These are phyloP conservation scores for Kwoniella dejecticola DNA, from an alignment of 768 basidiomycete species.

Conservation along the genomic window DNA sequence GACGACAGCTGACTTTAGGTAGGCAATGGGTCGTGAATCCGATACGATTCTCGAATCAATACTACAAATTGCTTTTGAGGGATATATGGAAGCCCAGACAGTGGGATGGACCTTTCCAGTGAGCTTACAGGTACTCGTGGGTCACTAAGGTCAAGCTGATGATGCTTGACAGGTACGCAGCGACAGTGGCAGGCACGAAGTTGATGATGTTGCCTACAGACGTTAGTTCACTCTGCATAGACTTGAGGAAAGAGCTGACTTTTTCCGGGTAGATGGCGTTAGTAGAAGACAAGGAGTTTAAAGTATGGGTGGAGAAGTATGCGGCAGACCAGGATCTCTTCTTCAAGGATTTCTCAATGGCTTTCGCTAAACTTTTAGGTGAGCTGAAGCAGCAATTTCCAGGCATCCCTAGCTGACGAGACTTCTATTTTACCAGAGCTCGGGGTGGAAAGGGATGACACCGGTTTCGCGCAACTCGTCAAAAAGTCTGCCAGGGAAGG, in stretches of 20 bases:
- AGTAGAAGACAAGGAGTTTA: slow-evolving; percentile 51
- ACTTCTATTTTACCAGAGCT: slow-evolving; percentile 39
- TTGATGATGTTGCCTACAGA: slow-evolving; percentile 57
- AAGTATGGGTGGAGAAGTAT: slow-evolving; percentile 54
- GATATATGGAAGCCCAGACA: slow-evolving; percentile 52
- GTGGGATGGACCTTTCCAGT: slow-evolving; percentile 57
- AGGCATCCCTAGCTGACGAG: neutral
- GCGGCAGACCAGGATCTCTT: slow-evolving; percentile 54
- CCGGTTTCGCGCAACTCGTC: slow-evolving; percentile 53
- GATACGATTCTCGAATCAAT: slow-evolving; percentile 56
- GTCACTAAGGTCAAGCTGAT: slow-evolving; percentile 4
- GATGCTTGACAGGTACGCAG: slow-evolving; percentile 41
- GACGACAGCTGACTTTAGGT: neutral
- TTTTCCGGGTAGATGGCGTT: slow-evolving; percentile 51
- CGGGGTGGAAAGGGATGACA: slow-evolving; percentile 54
- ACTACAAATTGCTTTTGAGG: slow-evolving; percentile 53
- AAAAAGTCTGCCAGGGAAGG: slow-evolving; percentile 53
- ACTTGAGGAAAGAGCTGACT: slow-evolving; percentile 15
- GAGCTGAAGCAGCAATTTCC: neutral
- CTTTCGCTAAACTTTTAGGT: slow-evolving; percentile 55
- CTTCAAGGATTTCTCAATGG: slow-evolving; percentile 54
- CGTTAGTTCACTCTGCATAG: slow-evolving; percentile 27
- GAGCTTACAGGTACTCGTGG: slow-evolving; percentile 4
- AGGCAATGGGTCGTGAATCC: slow-evolving; percentile 56
- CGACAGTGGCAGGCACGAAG: slow-evolving; percentile 52